A percentile compares a stretch with the other conserved stretches of the same genome.
phyloP scores from a whole-genome alignment of 2,329 filamentous ascomycete species.

The Incumbomyces lentus region DNA sequence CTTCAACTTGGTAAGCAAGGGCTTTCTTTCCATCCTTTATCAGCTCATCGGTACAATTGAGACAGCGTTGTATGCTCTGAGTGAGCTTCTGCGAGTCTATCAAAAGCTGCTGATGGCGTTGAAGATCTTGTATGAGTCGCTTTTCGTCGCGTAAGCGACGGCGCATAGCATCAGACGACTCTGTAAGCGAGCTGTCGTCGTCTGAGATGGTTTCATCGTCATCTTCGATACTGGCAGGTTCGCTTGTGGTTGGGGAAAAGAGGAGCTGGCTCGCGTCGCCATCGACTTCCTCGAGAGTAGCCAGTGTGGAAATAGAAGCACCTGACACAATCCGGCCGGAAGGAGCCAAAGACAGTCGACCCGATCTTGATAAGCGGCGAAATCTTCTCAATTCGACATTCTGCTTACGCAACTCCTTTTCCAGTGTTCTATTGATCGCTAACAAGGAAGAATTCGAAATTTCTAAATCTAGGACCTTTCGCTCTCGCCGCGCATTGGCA shows the following conservation, averaged over 20 bases:
- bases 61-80: constrained; percentile 79
- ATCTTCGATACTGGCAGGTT: constrained; percentile 17
- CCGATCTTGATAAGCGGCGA: constrained; percentile 72
- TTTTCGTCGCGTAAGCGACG: constrained; percentile 68
- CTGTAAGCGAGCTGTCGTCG: constrained; percentile 24
- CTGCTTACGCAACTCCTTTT: constrained; percentile 84
- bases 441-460: constrained; percentile 93
- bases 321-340: constrained; percentile 32
- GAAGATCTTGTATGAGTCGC: constrained; percentile 71
- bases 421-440: constrained; percentile 87
- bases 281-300: constrained; percentile 32
- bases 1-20: constrained; percentile 67
- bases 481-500: constrained; percentile 77
- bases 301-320: constrained; percentile 31
- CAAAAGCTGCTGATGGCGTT: constrained; percentile 79
- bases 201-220: constrained; percentile 15
- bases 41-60: constrained; percentile 80
- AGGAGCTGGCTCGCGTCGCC: constrained; percentile 20
- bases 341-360: constrained; percentile 53
- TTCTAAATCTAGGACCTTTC: constrained; percentile 91
- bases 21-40: constrained; percentile 84
- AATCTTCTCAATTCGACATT: constrained; percentile 78
- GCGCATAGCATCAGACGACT: constrained; percentile 7
- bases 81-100: constrained; percentile 92
- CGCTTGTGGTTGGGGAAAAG: constrained; percentile 26